phyloP scores from a whole-genome alignment of 202 grass and related monocot species.

The Elaeis oleifera region DNA sequence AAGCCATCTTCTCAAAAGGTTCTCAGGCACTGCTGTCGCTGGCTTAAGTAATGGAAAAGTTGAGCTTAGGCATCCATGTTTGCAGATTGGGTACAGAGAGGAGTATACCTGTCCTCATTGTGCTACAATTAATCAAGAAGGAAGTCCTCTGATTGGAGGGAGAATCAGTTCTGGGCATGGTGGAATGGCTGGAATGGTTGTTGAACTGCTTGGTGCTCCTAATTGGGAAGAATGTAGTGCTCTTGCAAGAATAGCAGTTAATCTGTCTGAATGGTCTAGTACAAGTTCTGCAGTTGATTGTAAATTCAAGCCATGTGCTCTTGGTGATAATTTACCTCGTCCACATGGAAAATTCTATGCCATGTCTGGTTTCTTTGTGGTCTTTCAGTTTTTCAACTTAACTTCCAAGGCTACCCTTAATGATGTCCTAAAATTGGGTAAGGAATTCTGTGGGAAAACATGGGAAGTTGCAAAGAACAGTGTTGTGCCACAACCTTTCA shows the following conservation, averaged over 20 bases:
- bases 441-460: slow-evolving; percentile 75
- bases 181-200: slow-evolving; percentile 38
- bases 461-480: slow-evolving; percentile 87
- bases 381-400: slow-evolving; percentile 97
- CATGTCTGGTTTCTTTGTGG: slow-evolving; percentile 95
- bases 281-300: slow-evolving; percentile 64
- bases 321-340: slow-evolving; percentile 43
- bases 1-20: slow-evolving; percentile 60
- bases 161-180: slow-evolving; percentile 26
- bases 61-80: slow-evolving; percentile 78
- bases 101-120: slow-evolving; percentile 81
- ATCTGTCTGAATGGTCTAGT: slow-evolving; percentile 79
- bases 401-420: slow-evolving; percentile 55
- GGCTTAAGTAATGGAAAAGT: slow-evolving; percentile 40
- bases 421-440: slow-evolving; percentile 70
- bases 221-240: slow-evolving; percentile 68
- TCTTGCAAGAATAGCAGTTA: slow-evolving; percentile 73
- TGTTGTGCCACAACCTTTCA: slow-evolving; percentile 86
- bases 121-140: slow-evolving; percentile 48
- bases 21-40: slow-evolving; percentile 16
- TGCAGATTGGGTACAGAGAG: slow-evolving; percentile 81
- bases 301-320: slow-evolving; percentile 63
- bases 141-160: slow-evolving; percentile 43
- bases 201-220: slow-evolving; percentile 75
- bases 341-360: slow-evolving; percentile 81